Conservation (phyloP, 1,284 basidiomycete genomes). For the Anthracocystis setariae region DNA sequence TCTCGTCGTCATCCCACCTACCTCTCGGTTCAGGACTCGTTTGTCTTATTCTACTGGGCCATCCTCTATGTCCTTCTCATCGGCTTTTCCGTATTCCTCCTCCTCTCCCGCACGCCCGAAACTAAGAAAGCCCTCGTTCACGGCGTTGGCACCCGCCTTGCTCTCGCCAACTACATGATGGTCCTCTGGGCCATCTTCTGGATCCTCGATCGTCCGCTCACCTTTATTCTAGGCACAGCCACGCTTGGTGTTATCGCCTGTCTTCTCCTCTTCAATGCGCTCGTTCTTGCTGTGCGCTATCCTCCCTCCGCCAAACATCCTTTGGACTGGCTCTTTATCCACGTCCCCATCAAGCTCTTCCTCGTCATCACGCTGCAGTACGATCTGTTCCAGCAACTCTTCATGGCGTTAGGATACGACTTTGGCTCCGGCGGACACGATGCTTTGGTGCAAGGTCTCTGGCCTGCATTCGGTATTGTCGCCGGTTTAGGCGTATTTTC, state of each 20-base stretch:
- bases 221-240: slow-evolving; percentile 52
- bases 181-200: slow-evolving; percentile 84
- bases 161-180: slow-evolving; percentile 83
- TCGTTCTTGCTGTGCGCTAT: slow-evolving; percentile 52
- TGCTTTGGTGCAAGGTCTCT: slow-evolving; percentile 43
- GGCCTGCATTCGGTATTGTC: slow-evolving; percentile 56
- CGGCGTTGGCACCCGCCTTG: slow-evolving; percentile 80
- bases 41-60: slow-evolving; percentile 77
- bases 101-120: slow-evolving; percentile 77
- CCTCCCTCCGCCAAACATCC: slow-evolving; percentile 68
- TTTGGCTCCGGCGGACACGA: slow-evolving; percentile 35
- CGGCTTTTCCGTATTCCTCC: slow-evolving; percentile 81
- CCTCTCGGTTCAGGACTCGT: slow-evolving; percentile 76
- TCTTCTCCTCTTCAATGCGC: slow-evolving; percentile 54
- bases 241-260: slow-evolving; percentile 49
- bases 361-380: slow-evolving; percentile 70
- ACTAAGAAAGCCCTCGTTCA: slow-evolving; percentile 74
- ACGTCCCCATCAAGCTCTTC: slow-evolving; percentile 70
- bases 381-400: slow-evolving; percentile 70
- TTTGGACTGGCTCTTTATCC: slow-evolving; percentile 71
- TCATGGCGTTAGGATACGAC: slow-evolving; percentile 70
- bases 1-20: slow-evolving; percentile 73
- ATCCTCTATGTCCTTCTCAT: slow-evolving; percentile 73
- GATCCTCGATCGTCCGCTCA: slow-evolving; percentile 70
- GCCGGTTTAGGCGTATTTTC: slow-evolving; percentile 46